phyloP scores from a whole-genome alignment of 768 basidiomycete species.

The Tremella mesenterica region DNA sequence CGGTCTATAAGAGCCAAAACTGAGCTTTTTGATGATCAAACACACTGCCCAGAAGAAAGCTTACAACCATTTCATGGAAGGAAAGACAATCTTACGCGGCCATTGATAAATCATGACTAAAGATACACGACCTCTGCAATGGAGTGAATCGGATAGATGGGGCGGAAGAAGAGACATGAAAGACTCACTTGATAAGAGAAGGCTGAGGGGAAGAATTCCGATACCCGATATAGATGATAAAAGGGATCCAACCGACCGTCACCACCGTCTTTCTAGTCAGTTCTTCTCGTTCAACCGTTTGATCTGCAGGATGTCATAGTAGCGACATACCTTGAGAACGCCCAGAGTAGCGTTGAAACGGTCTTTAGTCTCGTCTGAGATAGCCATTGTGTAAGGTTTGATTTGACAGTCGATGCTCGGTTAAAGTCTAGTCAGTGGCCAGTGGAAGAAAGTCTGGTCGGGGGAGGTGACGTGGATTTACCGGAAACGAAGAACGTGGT shows the following conservation, averaged over 20 bases:
- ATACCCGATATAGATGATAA: slow-evolving; percentile 93
- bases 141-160: not conserved
- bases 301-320: not conserved
- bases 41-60: too few species aligned
- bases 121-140: not conserved
- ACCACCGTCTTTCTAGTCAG: slow-evolving; percentile 78
- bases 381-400: slow-evolving; percentile 39
- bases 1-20: too few species aligned
- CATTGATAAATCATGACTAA: too few species aligned
- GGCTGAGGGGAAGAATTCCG: slow-evolving; percentile 87
- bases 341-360: slow-evolving; percentile 39
- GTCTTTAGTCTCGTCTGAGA: slow-evolving; percentile 45
- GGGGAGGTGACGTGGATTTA: too few species aligned
- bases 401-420: too few species aligned
- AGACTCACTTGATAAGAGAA: slow-evolving; percentile 81
- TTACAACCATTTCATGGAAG: too few species aligned
- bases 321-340: slow-evolving; percentile 23
- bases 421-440: too few species aligned
- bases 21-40: too few species aligned
- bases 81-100: too few species aligned
- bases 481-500: too few species aligned
- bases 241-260: slow-evolving; percentile 92
- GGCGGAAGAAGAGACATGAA: not conserved
- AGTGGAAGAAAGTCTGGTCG: too few species aligned
- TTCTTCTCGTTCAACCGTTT: too few species aligned